A percentile compares a stretch with the other conserved stretches of the same genome.
Evolutionary conservation across 805 yeast species (phyloP).

Genomic region (Pichia thaimueangensis): DNA sequence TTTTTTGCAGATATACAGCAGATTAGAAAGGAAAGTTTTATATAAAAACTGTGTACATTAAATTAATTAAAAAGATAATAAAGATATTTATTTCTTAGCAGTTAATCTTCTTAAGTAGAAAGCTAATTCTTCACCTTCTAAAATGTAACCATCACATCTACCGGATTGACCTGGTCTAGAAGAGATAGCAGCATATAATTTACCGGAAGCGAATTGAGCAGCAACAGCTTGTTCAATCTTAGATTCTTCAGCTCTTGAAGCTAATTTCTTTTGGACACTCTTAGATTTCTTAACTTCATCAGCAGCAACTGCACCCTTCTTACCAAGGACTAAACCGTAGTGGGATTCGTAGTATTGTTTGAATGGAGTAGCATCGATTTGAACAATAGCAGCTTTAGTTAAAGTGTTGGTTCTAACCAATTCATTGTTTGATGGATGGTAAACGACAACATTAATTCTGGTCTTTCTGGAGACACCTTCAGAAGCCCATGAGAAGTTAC

Average conservation of each 20-base stretch:
- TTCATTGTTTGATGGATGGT: constrained; percentile 99
- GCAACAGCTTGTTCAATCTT: constrained; percentile 87
- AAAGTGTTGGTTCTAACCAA: constrained; percentile 99
- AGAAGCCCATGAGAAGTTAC: constrained; percentile 99
- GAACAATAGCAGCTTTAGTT: constrained; percentile 98
- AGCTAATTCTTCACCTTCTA: constrained; percentile 99
- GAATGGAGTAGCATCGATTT: constrained; percentile 99
- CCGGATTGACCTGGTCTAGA: constrained; percentile 99
- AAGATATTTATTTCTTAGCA: constrained; percentile 81
- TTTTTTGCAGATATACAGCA: constrained; percentile 2
- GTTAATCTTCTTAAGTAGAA: constrained; percentile 99
- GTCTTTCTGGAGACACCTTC: constrained; percentile 98
- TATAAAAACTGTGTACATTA: too few relatives aligned
- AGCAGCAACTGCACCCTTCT: constrained; percentile 54
- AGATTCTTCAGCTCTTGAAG: constrained; percentile 82
- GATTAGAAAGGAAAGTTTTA: constrained; percentile 1
- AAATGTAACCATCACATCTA: constrained; percentile 99
- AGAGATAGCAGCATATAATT: constrained; percentile 96
- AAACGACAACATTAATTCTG: constrained; percentile 95
- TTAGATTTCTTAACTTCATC: constrained; percentile 62
- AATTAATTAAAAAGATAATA: neutral
- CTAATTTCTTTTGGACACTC: constrained; percentile 85
- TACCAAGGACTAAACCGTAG: constrained; percentile 92
- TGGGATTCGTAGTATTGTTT: constrained; percentile 98
- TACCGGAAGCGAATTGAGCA: constrained; percentile 97